Percentiles rank a stretch among this genome's conserved stretches.
Conservation (phyloP, 352 stramenopile species). For the Blastocystis sp. region DNA sequence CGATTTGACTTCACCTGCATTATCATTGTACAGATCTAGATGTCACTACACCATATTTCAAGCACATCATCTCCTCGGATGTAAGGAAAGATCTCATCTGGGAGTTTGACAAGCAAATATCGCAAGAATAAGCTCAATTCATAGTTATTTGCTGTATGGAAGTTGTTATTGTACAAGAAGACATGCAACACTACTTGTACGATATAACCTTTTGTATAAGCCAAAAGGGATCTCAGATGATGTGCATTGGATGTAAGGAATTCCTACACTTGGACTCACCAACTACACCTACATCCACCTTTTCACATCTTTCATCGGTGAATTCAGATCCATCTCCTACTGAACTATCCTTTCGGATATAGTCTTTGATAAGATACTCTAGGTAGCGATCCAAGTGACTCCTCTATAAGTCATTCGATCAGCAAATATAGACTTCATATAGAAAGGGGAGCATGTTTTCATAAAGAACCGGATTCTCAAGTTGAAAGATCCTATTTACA, state of each 20-base stretch:
- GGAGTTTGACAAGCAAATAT: background rate
- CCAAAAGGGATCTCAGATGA: background rate
- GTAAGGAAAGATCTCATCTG: background rate
- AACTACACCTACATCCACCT: background rate
- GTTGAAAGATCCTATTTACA: background rate
- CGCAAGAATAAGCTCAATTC: background rate
- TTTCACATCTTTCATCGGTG: constrained; percentile 7
- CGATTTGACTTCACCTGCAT: background rate
- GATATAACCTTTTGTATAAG: background rate
- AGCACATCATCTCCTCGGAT: background rate
- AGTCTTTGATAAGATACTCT: constrained; percentile 44
- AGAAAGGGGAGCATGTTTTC: constrained; percentile 44
- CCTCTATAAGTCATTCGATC: background rate
- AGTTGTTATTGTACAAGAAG: constrained; percentile 4
- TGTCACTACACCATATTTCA: background rate
- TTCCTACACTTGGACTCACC: background rate
- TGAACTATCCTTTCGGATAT: background rate
- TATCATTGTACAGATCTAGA: background rate
- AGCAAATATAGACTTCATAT: background rate
- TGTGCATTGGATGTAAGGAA: background rate
- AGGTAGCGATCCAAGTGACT: background rate
- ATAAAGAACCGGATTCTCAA: background rate
- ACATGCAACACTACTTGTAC: background rate
- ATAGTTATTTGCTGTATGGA: background rate
- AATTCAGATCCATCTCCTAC: background rate